Evolutionary conservation across 106 monocot species (phyloP).

Genomic region (Gastrodia elata): DNA sequence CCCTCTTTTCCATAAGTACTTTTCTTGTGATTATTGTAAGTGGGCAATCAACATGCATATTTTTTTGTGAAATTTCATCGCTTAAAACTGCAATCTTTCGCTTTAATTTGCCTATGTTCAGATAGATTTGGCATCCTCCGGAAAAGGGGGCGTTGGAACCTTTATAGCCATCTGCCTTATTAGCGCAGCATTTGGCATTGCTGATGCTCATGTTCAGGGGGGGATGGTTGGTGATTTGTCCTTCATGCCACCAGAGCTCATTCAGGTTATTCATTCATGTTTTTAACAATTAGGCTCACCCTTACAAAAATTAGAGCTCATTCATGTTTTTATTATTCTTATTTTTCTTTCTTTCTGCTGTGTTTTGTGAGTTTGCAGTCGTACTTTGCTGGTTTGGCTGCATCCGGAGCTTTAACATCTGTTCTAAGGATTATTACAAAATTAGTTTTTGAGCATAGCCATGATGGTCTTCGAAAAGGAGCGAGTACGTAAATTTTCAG

Average conservation of each 20-base stretch:
- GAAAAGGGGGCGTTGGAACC: conserved; percentile 38
- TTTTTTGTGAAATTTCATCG: neutral
- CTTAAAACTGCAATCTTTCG: neutral
- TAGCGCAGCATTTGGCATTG: conserved; percentile 54
- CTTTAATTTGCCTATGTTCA: neutral
- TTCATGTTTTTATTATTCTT: neutral
- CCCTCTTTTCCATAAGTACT: conserved; percentile 21
- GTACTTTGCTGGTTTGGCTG: conserved; percentile 51
- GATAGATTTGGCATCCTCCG: conserved; percentile 55
- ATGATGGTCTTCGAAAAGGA: conserved; percentile 59
- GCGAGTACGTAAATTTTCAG: conserved; percentile 28
- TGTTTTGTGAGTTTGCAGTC: conserved; percentile 28
- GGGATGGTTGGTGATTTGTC: conserved; percentile 67
- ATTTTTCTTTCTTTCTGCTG: neutral
- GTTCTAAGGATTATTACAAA: conserved; percentile 51
- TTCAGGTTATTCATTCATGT: conserved; percentile 25
- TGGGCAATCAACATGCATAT: neutral
- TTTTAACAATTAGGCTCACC: neutral
- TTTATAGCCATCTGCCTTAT: conserved; percentile 41
- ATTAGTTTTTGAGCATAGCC: conserved; percentile 35
- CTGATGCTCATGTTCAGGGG: conserved; percentile 55
- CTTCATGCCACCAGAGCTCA: conserved; percentile 55
- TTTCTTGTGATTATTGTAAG: conserved; percentile 21
- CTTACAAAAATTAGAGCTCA: neutral
- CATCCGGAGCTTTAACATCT: conserved; percentile 50